Evolutionary conservation across 2,329 filamentous ascomycete species (phyloP).

Genomic region (Zopfia rhizophila): DNA sequence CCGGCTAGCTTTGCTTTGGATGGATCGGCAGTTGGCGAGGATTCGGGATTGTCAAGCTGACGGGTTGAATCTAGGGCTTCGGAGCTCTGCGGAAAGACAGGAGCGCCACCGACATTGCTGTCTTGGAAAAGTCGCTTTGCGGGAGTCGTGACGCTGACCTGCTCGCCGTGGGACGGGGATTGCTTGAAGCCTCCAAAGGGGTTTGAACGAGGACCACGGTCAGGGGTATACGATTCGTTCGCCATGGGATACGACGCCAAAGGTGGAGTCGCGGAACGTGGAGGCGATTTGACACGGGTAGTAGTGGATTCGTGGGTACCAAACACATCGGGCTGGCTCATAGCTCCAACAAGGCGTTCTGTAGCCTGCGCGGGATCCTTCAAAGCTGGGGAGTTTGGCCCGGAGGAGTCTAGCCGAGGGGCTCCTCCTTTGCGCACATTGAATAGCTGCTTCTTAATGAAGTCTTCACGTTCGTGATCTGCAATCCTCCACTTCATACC

Average conservation of each 20-base stretch:
- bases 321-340: constrained; percentile 36
- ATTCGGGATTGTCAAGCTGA: constrained; percentile 41
- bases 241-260: constrained; percentile 59
- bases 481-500: constrained; percentile 99
- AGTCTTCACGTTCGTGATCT: constrained; percentile 84
- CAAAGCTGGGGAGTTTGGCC: constrained; percentile 73
- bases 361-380: constrained; percentile 65
- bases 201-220: constrained; percentile 59
- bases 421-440: constrained; percentile 53
- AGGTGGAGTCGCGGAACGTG: constrained; percentile 60
- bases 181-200: constrained; percentile 38
- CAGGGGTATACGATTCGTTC: constrained; percentile 65
- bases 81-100: constrained; percentile 30
- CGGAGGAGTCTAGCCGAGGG: constrained; percentile 67
- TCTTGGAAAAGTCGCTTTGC: constrained; percentile 47
- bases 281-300: constrained; percentile 51
- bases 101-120: constrained; percentile 30
- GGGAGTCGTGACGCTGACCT: constrained; percentile 44
- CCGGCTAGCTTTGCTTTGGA: constrained; percentile 44
- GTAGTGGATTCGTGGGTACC: constrained; percentile 29
- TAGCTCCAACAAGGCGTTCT: constrained; percentile 57
- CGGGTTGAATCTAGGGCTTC: constrained; percentile 28
- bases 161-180: constrained; percentile 40
- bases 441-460: constrained; percentile 75
- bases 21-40: constrained; percentile 43